Evolutionary conservation across 129 eudicot species (phyloP).

Genomic region (carrot (Daucus carota)): DNA sequence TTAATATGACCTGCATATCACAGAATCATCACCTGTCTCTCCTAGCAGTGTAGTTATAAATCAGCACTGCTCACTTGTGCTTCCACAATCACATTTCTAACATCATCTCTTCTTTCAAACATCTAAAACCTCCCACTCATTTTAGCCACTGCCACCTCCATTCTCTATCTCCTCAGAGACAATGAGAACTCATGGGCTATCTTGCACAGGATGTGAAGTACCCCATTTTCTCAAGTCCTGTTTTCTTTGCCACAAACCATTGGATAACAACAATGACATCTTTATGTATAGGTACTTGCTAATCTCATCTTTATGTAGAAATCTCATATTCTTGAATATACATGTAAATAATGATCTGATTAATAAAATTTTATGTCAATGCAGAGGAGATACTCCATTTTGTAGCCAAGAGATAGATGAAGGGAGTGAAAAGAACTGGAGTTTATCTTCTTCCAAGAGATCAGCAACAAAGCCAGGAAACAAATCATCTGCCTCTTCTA

Average conservation of each 20-base stretch:
- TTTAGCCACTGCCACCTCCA: slow-evolving; percentile 9
- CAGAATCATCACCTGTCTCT: slow-evolving; percentile 3
- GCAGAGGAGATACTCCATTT: slow-evolving; percentile 88
- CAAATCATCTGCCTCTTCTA: slow-evolving; percentile 33
- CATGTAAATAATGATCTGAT: not conserved
- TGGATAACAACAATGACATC: slow-evolving; percentile 64
- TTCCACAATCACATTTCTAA: not conserved
- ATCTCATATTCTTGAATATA: too few relatives aligned
- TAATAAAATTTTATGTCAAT: slow-evolving; percentile 8
- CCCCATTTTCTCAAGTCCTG: slow-evolving; percentile 79
- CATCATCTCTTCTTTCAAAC: slow-evolving; percentile 13
- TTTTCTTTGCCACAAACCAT: slow-evolving; percentile 49
- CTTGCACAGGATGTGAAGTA: slow-evolving; percentile 40
- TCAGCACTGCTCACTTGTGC: slow-evolving; percentile 7
- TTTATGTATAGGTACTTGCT: slow-evolving; percentile 67
- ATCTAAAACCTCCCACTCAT: slow-evolving; percentile 15
- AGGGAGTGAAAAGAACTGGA: slow-evolving; percentile 62
- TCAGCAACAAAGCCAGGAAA: slow-evolving; percentile 31
- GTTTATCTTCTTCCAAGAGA: slow-evolving; percentile 44
- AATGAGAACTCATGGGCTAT: slow-evolving; percentile 34
- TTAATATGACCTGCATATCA: slow-evolving; percentile 9
- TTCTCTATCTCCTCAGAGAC: slow-evolving; percentile 5
- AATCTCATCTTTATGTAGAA: too few relatives aligned
- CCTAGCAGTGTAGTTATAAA: slow-evolving; percentile 31
- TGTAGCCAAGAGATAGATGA: slow-evolving; percentile 92